Percentiles rank a stretch among this genome's conserved stretches.
These are phyloP conservation scores for Pestalotiopsis sp. DNA, from an alignment of 2,329 filamentous ascomycete genomes.

Conservation along the genomic window DNA sequence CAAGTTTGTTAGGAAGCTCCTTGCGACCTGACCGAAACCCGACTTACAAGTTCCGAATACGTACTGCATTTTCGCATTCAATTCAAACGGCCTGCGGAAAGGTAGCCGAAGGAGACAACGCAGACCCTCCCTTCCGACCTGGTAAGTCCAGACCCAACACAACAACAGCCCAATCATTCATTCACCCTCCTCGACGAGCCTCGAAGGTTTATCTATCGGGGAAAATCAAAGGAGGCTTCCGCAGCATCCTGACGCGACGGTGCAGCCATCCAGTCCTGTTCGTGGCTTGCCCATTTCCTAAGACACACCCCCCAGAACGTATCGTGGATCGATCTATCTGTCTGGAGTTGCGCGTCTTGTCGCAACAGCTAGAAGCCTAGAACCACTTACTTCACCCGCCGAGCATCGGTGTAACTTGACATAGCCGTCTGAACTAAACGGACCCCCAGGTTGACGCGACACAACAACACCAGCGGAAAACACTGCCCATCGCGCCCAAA, in stretches of 20 bases:
- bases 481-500: not conserved
- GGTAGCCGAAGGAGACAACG: constrained; percentile 13
- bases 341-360: not conserved
- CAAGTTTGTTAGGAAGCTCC: not conserved
- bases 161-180: constrained; percentile 15
- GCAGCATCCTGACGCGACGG: constrained; percentile 12
- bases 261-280: constrained; percentile 9
- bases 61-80: too few relatives aligned
- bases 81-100: too few relatives aligned
- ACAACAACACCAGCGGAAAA: not conserved
- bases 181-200: constrained; percentile 4
- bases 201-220: not conserved
- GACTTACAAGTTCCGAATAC: not conserved
- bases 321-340: not conserved
- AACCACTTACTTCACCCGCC: constrained; percentile 2
- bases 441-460: not conserved
- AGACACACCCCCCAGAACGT: constrained; percentile 1
- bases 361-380: not conserved
- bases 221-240: not conserved
- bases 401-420: constrained; percentile 11
- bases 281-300: not conserved
- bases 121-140: constrained; percentile 17
- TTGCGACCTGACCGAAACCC: constrained; percentile 11
- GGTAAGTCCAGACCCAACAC: constrained; percentile 14
- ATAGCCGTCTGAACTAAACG: constrained; percentile 6